Base-by-base conservation (phyloP, 306 rosid genomes). In the barrel medic (Medicago truncatula) region DNA sequence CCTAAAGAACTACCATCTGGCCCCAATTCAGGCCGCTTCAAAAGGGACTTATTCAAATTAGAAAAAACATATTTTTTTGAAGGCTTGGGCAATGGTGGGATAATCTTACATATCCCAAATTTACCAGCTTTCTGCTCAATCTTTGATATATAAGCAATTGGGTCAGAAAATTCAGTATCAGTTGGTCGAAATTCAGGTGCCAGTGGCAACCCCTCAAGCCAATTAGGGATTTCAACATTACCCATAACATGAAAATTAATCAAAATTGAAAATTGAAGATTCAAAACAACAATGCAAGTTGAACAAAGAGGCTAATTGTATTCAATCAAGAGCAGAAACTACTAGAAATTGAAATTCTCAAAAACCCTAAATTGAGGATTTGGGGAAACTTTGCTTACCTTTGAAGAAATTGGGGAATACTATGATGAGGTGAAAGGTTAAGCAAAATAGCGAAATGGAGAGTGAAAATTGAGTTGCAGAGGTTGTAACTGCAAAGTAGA, bases 211-310 rank as follows among this genome's bases (percentile, higher is more conserved):
- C 31, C 31, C 4, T 28, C 31, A 28, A 76, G 84, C 88, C 31
- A 28, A 28, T 28, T 28, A 0, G 31, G 96, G 86, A 83, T 96
- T 96, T 87, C 91, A 89, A 53, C 99, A 79, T 79, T 79, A 79
- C 91, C 97, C 99, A 96, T 96, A 82, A 67, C 81, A 82, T 71
- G 78, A 64, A 85, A 53, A 44, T 0, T 3, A 28, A 65, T 69
- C 68, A 81, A 74, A 81, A 28, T 28, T 28, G 4, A 28, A 28
- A 28, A 28, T 28, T 28, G 4, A 28, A 28, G 31, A 83, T 46
- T 82, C 79, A 78, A 69, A 78, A 61, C 49, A 56, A 64, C 82
- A 74, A 73, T 81, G 81, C 40, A 79, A 79, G 75, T 53, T 41
- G 64, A 23, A 43, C 28, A 17, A 69, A 73, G 40, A 74, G 77